These are phyloP conservation scores for Kickxella alabastrina DNA, from an alignment of 192 early-diverging fungal species.

Conservation along the genomic window DNA sequence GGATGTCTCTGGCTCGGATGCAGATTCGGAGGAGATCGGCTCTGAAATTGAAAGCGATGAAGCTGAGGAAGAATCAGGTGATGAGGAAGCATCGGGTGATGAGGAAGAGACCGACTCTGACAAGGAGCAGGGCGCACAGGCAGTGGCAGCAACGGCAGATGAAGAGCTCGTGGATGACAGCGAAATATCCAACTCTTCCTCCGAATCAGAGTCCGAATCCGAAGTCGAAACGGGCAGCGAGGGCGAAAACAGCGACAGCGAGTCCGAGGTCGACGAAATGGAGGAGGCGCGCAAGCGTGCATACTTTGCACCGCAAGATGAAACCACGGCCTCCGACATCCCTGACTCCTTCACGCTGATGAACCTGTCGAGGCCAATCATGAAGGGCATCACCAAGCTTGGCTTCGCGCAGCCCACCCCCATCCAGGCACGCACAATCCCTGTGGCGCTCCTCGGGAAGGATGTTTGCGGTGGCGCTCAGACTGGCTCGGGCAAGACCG, in stretches of 20 bases:
- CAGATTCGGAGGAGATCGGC: background rate
- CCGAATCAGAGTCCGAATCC: slow-evolving; percentile 18
- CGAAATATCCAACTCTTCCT: background rate
- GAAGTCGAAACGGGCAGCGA: slow-evolving; percentile 14
- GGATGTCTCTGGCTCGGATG: background rate
- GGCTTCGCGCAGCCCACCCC: slow-evolving; percentile 90
- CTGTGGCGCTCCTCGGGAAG: slow-evolving; percentile 88
- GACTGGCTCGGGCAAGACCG: slow-evolving; percentile 98
- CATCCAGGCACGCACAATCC: slow-evolving; percentile 91
- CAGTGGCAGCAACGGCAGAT: background rate
- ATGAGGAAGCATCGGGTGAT: slow-evolving; percentile 22
- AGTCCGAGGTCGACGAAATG: slow-evolving; percentile 44
- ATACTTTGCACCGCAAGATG: slow-evolving; percentile 45
- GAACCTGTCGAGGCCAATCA: slow-evolving; percentile 92
- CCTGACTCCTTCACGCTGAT: slow-evolving; percentile 86
- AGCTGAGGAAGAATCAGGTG: slow-evolving; percentile 14
- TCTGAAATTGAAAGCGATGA: slow-evolving; percentile 11
- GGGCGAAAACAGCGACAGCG: slow-evolving; percentile 37
- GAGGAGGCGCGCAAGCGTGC: slow-evolving; percentile 49
- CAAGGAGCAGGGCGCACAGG: background rate
- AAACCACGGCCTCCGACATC: slow-evolving; percentile 44
- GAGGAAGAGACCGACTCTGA: slow-evolving; percentile 18
- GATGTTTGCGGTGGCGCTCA: slow-evolving; percentile 98
- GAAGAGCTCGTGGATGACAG: background rate
- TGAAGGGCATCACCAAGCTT: slow-evolving; percentile 84